Percentiles rank a stretch among this genome's conserved stretches.
Evolutionary conservation across 257 asterid species (phyloP).

Genomic region (Eucommia ulmoides): DNA sequence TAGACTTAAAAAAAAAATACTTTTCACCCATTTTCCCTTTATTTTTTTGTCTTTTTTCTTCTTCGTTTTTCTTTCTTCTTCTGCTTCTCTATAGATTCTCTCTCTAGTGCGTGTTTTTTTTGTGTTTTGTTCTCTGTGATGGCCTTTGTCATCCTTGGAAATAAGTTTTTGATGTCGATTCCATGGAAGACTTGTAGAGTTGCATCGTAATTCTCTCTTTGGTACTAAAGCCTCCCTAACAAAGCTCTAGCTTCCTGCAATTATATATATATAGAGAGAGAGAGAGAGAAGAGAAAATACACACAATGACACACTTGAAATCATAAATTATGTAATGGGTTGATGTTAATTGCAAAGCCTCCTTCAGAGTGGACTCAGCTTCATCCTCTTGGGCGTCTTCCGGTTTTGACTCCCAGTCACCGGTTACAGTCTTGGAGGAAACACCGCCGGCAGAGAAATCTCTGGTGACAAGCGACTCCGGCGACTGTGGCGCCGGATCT

Average conservation of each 20-base stretch:
- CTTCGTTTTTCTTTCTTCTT: too few species aligned
- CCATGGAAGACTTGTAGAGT: constrained; percentile 98
- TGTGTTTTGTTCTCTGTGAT: constrained; percentile 46
- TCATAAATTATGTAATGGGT: constrained; percentile 56
- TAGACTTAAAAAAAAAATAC: too few species aligned
- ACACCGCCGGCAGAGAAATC: constrained; percentile 87
- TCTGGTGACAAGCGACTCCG: constrained; percentile 89
- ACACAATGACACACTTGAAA: constrained; percentile 41
- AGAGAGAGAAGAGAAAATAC: neutral
- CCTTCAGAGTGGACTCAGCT: constrained; percentile 91
- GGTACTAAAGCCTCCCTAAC: constrained; percentile 86
- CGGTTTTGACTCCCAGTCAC: constrained; percentile 62
- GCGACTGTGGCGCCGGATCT: constrained; percentile 69
- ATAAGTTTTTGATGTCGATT: constrained; percentile 56
- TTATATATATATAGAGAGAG: neutral
- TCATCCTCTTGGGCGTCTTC: constrained; percentile 95
- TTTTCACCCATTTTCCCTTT: too few species aligned
- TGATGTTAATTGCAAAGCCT: too few species aligned
- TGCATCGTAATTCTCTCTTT: constrained; percentile 84
- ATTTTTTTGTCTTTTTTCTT: too few species aligned
- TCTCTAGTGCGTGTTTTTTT: too few species aligned
- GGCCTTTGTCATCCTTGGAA: constrained; percentile 63
- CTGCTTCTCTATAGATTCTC: too few species aligned
- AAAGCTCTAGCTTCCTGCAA: constrained; percentile 91
- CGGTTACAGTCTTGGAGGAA: constrained; percentile 69